Conservation (phyloP, 1,284 basidiomycete genomes). For the Caloboletus firmus region DNA sequence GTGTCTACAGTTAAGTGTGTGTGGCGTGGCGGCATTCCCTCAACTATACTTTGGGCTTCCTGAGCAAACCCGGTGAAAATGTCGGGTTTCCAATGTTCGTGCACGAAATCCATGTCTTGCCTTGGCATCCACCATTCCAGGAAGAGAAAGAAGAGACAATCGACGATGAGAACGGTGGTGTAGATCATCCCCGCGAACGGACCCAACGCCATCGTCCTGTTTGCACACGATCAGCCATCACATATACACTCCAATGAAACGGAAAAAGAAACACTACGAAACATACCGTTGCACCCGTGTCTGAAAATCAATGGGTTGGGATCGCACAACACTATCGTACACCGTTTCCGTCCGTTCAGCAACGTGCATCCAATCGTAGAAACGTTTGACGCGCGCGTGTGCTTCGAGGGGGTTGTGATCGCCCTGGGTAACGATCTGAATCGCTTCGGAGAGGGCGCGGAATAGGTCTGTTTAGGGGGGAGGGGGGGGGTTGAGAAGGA, state of each 20-base stretch:
- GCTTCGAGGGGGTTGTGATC: slow-evolving; percentile 78
- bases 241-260: background rate
- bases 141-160: slow-evolving; percentile 75
- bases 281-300: slow-evolving; percentile 70
- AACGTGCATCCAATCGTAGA: slow-evolving; percentile 91
- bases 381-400: slow-evolving; percentile 73
- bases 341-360: slow-evolving; percentile 81
- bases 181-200: slow-evolving; percentile 77
- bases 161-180: slow-evolving; percentile 75
- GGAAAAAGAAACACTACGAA: no score
- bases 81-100: slow-evolving; percentile 42
- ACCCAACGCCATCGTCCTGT: slow-evolving; percentile 70
- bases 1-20: background rate
- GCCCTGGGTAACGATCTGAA: slow-evolving; percentile 66
- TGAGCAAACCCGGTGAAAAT: slow-evolving; percentile 36
- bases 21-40: background rate
- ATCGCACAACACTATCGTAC: slow-evolving; percentile 68
- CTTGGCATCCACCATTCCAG: slow-evolving; percentile 77
- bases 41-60: background rate
- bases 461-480: slow-evolving; percentile 66
- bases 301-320: slow-evolving; percentile 62
- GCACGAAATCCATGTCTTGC: slow-evolving; percentile 68
- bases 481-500: background rate
- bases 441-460: slow-evolving; percentile 79
- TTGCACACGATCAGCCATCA: background rate